A percentile compares a stretch with the other conserved stretches of the same genome.
These are phyloP conservation scores for Medicago truncatula DNA, from an alignment of 306 rosid species.

Conservation along the genomic window MtrunA17r5.0-ANR NC_053049.1:1521001-1521500, in stretches of 20 bases:
- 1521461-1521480: constrained; percentile 80
- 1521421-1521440: constrained; percentile 79
- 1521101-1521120: constrained; percentile 36
- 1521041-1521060: too few species aligned
- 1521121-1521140: constrained; percentile 35
- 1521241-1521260: constrained; percentile 43
- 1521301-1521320: constrained; percentile 69
- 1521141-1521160: constrained; percentile 38
- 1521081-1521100: too few species aligned
- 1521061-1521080: too few species aligned
- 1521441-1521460: constrained; percentile 78
- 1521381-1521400: constrained; percentile 82
- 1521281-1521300: constrained; percentile 31
- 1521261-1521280: constrained; percentile 20
- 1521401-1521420: constrained; percentile 74
- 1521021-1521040: too few species aligned
- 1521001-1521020: too few species aligned
- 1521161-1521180: constrained; percentile 47
- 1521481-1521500: constrained; percentile 84
- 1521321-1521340: constrained; percentile 74
- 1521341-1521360: constrained; percentile 66
- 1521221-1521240: constrained; percentile 37
- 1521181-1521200: constrained; percentile 42
- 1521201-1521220: constrained; percentile 20
- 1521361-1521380: constrained; percentile 64